Evolutionary conservation across 257 asterid species (phyloP).

Genomic region (Solanum dulcamara): DNA sequence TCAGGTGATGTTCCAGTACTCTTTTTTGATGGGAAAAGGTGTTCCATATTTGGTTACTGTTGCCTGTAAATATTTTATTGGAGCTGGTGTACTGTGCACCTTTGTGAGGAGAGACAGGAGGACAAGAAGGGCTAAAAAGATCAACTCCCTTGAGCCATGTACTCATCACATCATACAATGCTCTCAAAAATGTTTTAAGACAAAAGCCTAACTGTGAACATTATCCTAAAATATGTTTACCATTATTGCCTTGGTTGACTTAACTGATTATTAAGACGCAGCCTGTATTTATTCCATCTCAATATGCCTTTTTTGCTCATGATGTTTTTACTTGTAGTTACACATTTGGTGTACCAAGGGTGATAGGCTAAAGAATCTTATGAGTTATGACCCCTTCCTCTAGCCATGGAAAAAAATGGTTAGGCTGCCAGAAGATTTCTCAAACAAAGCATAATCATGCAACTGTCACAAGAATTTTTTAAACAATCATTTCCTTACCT

Average conservation of each 20-base stretch:
- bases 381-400: background rate
- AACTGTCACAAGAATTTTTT: background rate
- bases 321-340: background rate
- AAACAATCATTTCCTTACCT: background rate
- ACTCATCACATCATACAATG: background rate
- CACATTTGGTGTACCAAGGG: background rate
- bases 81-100: background rate
- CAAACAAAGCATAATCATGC: background rate
- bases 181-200: background rate
- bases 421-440: background rate
- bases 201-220: background rate
- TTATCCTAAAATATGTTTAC: background rate
- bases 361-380: background rate
- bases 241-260: background rate
- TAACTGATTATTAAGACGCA: background rate
- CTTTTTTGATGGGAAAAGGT: background rate
- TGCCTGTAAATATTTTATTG: background rate
- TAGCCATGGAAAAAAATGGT: background rate
- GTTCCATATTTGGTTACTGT: background rate
- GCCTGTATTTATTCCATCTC: background rate
- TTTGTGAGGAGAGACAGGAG: background rate
- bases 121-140: background rate
- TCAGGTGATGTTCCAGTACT: slow-evolving; percentile 40
- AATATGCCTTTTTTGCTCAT: background rate
- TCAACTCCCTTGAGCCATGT: background rate